Conservation (phyloP, 2,329 filamentous ascomycete species). For the Pseudogymnoascus sp. region DNA sequence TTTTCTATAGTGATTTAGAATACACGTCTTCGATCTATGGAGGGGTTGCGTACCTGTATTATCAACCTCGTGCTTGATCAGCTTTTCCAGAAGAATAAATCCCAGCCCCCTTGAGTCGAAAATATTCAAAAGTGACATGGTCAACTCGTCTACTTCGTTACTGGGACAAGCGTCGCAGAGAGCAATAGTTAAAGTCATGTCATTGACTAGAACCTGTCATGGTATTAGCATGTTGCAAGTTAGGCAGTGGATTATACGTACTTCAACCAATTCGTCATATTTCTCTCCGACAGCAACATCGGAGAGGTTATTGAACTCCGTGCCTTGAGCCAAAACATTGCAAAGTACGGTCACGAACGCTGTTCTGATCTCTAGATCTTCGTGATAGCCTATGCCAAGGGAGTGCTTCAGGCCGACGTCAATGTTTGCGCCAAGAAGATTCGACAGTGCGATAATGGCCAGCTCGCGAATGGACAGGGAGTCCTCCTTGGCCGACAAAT, state of each 20-base stretch:
- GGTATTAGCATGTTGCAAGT: conserved; percentile 8
- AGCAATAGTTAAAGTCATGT: conserved; percentile 53
- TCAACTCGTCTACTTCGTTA: conserved; percentile 59
- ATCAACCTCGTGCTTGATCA: conserved; percentile 61
- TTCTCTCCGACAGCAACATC: conserved; percentile 60
- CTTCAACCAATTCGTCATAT: conserved; percentile 56
- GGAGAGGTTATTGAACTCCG: conserved; percentile 60
- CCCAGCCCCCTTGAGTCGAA: conserved; percentile 57
- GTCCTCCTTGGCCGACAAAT: conserved; percentile 43
- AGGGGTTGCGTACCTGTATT: conserved; percentile 44
- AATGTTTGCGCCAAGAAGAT: conserved; percentile 61
- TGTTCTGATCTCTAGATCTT: conserved; percentile 59
- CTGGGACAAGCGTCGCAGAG: conserved; percentile 60
- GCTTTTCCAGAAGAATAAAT: conserved; percentile 54
- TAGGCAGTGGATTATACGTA: conserved; percentile 25
- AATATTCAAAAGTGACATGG: conserved; percentile 58
- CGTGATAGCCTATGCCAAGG: conserved; percentile 60
- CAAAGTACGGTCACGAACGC: conserved; percentile 62
- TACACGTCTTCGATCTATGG: background rate
- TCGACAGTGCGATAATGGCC: conserved; percentile 59
- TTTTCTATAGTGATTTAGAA: conserved; percentile 40
- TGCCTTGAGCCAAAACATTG: conserved; percentile 63
- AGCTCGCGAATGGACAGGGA: conserved; percentile 49
- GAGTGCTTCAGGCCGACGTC: conserved; percentile 64
- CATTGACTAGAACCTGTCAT: conserved; percentile 48